Base-by-base conservation (phyloP, 208 protist species). In the Cochliopodium minus region DNA sequence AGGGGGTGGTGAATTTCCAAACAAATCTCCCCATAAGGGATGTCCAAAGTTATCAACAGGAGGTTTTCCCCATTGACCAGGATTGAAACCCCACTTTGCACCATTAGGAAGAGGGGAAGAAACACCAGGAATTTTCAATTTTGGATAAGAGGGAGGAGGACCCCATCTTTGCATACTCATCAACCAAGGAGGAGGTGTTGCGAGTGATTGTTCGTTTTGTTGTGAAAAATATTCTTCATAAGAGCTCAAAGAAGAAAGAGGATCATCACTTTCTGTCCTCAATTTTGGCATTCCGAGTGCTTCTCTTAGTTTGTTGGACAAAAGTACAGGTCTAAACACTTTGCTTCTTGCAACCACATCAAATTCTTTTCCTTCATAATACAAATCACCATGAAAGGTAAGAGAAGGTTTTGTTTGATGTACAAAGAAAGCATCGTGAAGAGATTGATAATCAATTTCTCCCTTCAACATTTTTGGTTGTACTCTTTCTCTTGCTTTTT, bases 131-230 rank as follows among this genome's bases (percentile, higher is more conserved):
- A 99, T 90, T 45, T 87, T 88, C 28, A 98, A 71, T 30, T 81
- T 77, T 0, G 93, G 92, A 68, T 98, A 99, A 2, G 90, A 90
- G 7, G 96, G 95, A 29, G 92, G 86, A 11, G 91, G 92, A 1
- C 94, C 93, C 73, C 92, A 89, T 20, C 74, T 67, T 78, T 99
- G 94, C 92, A 98, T 97, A 66, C 88, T 86, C 64, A 96, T 91
- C 10, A 99, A 77, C 93, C 94, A 99, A 43, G 96, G 96, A 34
- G 92, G 92, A 10, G 95, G 93, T 13, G 59, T 47, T 2, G 56
- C 59, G 0, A 67, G 39, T n/a, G n/a, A n/a, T n/a, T n/a, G n/a
- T n/a, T n/a, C n/a, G n/a, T n/a, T n/a, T n/a, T n/a, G n/a, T n/a
- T n/a, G n/a, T n/a, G n/a, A n/a, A n/a, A n/a, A n/a, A n/a, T n/a